phyloP scores from a whole-genome alignment of 2,329 filamentous ascomycete species.

The Trichophyton schoenleinii region DNA sequence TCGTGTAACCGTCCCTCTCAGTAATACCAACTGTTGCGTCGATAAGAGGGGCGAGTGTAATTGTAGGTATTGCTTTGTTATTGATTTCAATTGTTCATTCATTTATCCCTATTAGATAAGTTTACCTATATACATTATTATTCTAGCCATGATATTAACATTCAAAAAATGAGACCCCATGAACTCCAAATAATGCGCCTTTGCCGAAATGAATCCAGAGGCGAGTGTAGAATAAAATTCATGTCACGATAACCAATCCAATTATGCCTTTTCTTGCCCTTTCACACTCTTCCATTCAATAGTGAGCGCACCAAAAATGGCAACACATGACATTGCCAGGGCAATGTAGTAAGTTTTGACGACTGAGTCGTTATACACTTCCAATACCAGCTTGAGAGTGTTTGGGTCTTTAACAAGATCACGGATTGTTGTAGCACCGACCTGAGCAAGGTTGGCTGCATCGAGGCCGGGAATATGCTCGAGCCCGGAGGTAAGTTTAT shows the following conservation, averaged over 20 bases:
- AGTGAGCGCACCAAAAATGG: background rate
- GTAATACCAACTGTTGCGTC: too few relatives aligned
- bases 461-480: conserved; percentile 17
- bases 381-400: conserved; percentile 20
- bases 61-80: too few relatives aligned
- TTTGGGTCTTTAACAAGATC: conserved; percentile 16
- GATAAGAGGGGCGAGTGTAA: too few relatives aligned
- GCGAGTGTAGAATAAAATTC: background rate
- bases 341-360: conserved; percentile 20
- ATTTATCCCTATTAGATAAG: too few relatives aligned
- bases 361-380: conserved; percentile 28
- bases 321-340: conserved; percentile 5
- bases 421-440: conserved; percentile 29
- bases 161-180: background rate
- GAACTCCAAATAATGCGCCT: background rate
- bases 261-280: background rate
- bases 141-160: background rate
- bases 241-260: background rate
- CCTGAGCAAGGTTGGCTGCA: conserved; percentile 19
- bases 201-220: background rate
- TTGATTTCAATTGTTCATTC: too few relatives aligned
- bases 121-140: background rate
- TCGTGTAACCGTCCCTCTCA: too few relatives aligned
- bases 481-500: conserved; percentile 10
- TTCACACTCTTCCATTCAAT: conserved; percentile 8